Conservation (phyloP, 140 eudicot genomes). For the Flaveria floridana region DNA sequence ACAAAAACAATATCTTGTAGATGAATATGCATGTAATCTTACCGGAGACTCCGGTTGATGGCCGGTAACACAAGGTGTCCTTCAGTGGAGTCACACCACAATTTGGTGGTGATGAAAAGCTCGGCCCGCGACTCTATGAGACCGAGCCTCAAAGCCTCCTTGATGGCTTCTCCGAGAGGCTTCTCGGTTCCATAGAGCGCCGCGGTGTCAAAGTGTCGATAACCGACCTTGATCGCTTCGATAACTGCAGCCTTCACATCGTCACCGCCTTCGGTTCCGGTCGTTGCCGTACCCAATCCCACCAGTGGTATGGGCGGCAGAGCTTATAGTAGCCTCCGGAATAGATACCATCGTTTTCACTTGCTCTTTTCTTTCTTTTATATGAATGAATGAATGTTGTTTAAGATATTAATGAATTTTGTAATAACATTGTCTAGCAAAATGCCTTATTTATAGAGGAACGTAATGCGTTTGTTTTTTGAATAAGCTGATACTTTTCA, state of each 20-base stretch:
- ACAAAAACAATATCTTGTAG: neutral
- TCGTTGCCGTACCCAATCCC: constrained; percentile 23
- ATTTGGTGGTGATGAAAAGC: constrained; percentile 37
- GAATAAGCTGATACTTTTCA: no score
- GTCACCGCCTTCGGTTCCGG: neutral
- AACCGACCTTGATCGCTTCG: constrained; percentile 42
- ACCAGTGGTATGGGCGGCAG: constrained; percentile 33
- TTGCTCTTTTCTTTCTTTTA: neutral
- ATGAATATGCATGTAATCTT: neutral
- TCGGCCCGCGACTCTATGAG: constrained; percentile 29
- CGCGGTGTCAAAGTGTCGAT: constrained; percentile 54
- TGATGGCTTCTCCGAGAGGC: constrained; percentile 39
- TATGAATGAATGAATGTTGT: neutral
- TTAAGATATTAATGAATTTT: no score
- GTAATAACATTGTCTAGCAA: no score
- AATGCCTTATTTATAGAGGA: no score
- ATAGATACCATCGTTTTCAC: constrained; percentile 3
- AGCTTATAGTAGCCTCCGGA: constrained; percentile 25
- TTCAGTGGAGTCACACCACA: constrained; percentile 37
- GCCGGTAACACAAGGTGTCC: constrained; percentile 43
- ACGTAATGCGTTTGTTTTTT: no score
- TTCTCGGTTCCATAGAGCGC: constrained; percentile 27
- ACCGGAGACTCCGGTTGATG: constrained; percentile 36
- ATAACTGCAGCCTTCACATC: constrained; percentile 29
- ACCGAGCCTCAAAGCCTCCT: constrained; percentile 37